A percentile compares a stretch with the other conserved stretches of the same genome.
Conservation (phyloP, 2,329 filamentous ascomycete species). For the Fusarium sulawesiense region DNA sequence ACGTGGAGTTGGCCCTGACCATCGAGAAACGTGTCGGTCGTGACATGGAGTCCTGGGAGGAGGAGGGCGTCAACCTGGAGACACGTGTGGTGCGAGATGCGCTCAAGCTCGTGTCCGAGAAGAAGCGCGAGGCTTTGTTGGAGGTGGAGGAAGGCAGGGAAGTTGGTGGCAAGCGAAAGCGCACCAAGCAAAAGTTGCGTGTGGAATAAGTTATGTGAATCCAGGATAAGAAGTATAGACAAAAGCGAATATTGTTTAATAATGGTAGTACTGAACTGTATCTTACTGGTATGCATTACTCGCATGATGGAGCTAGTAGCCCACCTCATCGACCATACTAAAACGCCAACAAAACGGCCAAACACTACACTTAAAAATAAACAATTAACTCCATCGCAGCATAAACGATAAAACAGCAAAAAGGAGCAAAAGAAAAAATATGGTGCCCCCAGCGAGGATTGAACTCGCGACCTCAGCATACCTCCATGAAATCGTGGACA, state of each 20-base stretch:
- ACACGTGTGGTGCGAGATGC: constrained; percentile 85
- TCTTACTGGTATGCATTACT: not conserved
- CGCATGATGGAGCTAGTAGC: not conserved
- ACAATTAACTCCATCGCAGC: not conserved
- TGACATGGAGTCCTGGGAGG: constrained; percentile 84
- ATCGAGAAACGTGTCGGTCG: constrained; percentile 87
- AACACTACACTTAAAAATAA: not conserved
- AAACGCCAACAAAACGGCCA: not conserved
- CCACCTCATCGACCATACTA: not conserved
- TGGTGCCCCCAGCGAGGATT: constrained; percentile 39
- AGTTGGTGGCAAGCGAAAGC: constrained; percentile 84
- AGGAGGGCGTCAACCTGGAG: constrained; percentile 95
- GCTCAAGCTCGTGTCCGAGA: constrained; percentile 91
- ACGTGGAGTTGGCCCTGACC: constrained; percentile 88
- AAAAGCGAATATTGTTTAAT: constrained; percentile 26
- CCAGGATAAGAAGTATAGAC: constrained; percentile 5
- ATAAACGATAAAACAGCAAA: rapidly evolving
- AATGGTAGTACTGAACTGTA: not conserved
- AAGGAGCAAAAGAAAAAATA: not conserved
- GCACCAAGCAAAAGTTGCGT: constrained; percentile 68
- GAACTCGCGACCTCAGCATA: constrained; percentile 40
- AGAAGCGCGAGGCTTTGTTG: constrained; percentile 90
- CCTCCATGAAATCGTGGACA: constrained; percentile 32
- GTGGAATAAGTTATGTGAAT: constrained; percentile 39
- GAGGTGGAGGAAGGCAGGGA: constrained; percentile 94